Conservation (phyloP, 73 alveolate species). For the Diophrys sp. region DNA sequence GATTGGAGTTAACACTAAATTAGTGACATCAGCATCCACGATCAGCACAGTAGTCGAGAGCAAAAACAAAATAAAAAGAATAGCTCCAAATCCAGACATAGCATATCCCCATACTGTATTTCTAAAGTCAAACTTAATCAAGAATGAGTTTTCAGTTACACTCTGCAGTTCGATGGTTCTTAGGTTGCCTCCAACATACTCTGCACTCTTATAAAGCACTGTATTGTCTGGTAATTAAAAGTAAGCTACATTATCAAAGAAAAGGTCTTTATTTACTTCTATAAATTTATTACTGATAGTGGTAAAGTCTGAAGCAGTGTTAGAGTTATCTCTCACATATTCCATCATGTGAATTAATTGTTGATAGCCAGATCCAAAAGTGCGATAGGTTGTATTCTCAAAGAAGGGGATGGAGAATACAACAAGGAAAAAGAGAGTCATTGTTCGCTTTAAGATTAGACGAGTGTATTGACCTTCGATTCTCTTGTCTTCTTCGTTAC, state of each 20-base stretch:
- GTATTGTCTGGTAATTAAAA: constrained; percentile 3
- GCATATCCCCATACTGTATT: constrained; percentile 14
- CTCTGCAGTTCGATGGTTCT: background rate
- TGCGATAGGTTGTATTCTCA: constrained; percentile 13
- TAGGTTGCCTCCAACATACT: background rate
- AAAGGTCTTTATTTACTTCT: background rate
- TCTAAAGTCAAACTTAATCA: background rate
- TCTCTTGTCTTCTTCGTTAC: background rate
- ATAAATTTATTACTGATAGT: background rate
- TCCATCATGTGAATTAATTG: background rate
- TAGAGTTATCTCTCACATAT: background rate
- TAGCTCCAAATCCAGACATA: constrained; percentile 12
- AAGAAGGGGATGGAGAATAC: constrained; percentile 30
- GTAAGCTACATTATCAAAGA: constrained; percentile 1
- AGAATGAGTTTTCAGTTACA: constrained; percentile 2
- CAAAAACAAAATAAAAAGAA: background rate
- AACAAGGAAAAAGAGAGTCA: constrained; percentile 20
- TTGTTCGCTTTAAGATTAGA: constrained; percentile 14
- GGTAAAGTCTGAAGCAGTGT: background rate
- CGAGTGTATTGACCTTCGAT: constrained; percentile 12
- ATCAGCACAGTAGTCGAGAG: constrained; percentile 11
- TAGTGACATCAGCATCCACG: constrained; percentile 44
- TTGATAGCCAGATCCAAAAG: constrained; percentile 1
- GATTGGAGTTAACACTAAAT: constrained; percentile 57
- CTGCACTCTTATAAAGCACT: background rate